These are phyloP conservation scores for Passiflora organensis DNA, from an alignment of 345 rosid genomes.

Conservation along the genomic window DNA sequence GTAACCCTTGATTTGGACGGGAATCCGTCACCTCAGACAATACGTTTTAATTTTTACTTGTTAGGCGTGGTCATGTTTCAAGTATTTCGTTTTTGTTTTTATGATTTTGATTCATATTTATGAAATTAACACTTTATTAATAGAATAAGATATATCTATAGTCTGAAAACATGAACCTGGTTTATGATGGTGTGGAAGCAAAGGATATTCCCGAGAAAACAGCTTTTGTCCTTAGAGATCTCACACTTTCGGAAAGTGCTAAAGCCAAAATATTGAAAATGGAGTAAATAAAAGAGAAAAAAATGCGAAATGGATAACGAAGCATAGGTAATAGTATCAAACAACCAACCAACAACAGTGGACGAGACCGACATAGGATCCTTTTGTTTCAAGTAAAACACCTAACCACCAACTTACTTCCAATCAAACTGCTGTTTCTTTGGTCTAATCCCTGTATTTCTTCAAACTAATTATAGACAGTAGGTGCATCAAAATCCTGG, in stretches of 20 bases:
- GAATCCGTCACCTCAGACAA: not conserved
- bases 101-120: not conserved
- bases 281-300: not conserved
- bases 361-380: constrained; percentile 21
- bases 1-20: not conserved
- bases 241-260: constrained; percentile 31
- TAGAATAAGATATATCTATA: not conserved
- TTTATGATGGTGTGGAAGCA: constrained; percentile 19
- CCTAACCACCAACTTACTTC: constrained; percentile 23
- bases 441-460: no score
- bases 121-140: not conserved
- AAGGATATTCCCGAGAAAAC: constrained; percentile 31
- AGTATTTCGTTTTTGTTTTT: no score
- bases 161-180: not conserved
- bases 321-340: no score
- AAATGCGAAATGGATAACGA: not conserved
- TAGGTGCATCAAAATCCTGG: not conserved
- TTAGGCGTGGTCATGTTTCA: not conserved
- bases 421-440: not conserved
- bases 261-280: not conserved
- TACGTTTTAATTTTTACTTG: not conserved
- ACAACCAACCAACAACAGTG: no score
- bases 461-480: not conserved
- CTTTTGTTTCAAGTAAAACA: constrained; percentile 32
- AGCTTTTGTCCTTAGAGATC: not conserved